Evolutionary conservation across 306 rosid species (phyloP).

Genomic region (Cicer bijugum): DNA sequence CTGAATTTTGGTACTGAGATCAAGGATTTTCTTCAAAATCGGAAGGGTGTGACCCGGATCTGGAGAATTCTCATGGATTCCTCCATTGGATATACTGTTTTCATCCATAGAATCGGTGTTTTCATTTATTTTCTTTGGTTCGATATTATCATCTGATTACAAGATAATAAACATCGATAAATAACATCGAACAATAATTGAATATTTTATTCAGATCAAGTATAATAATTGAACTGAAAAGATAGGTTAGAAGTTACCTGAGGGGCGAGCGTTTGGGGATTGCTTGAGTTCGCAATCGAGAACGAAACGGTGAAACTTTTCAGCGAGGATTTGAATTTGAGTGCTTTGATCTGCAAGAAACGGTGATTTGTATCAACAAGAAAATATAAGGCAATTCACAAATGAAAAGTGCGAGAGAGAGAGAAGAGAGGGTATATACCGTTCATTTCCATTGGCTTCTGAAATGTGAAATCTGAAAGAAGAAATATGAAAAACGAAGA

Average conservation of each 20-base stretch:
- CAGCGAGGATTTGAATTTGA: slow-evolving; percentile 50
- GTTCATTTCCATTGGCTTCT: slow-evolving; percentile 50
- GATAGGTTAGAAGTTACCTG: slow-evolving; percentile 48
- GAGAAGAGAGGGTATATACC: slow-evolving; percentile 48
- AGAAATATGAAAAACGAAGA: background rate
- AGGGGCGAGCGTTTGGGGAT: slow-evolving; percentile 38
- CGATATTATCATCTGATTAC: slow-evolving; percentile 49
- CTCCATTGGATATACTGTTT: slow-evolving; percentile 58
- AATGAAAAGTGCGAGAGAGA: background rate
- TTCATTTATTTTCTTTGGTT: slow-evolving; percentile 45
- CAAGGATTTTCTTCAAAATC: slow-evolving; percentile 69
- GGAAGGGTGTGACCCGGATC: slow-evolving; percentile 76
- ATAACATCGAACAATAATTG: background rate
- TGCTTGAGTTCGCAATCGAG: slow-evolving; percentile 48
- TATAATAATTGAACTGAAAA: background rate
- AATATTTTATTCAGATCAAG: background rate
- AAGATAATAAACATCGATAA: background rate
- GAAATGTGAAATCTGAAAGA: slow-evolving; percentile 19
- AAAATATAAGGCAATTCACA: slow-evolving; percentile 1
- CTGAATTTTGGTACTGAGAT: slow-evolving; percentile 68
- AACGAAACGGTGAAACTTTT: slow-evolving; percentile 43
- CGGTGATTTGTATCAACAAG: slow-evolving; percentile 1
- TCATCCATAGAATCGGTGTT: slow-evolving; percentile 55
- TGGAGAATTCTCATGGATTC: slow-evolving; percentile 59
- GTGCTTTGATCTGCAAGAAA: slow-evolving; percentile 53